A percentile compares a stretch with the other conserved stretches of the same genome.
These are phyloP conservation scores for Cicer chorassanicum DNA, from an alignment of 306 rosid species.

Conservation along the genomic window DNA sequence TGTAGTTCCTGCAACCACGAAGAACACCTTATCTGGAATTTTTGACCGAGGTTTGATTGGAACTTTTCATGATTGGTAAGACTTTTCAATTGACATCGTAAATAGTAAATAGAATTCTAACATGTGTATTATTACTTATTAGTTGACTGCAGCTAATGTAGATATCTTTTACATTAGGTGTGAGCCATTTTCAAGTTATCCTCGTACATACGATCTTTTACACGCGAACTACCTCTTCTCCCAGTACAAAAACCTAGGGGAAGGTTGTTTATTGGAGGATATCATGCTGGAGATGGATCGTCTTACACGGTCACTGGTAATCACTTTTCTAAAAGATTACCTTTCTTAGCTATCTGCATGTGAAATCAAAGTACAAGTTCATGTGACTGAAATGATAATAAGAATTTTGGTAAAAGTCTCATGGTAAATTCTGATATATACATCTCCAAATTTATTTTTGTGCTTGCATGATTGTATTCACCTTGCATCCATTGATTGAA, in stretches of 20 bases:
- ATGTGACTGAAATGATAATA: slow-evolving; percentile 23
- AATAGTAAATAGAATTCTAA: neutral
- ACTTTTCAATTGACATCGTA: slow-evolving; percentile 19
- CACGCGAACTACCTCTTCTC: slow-evolving; percentile 82
- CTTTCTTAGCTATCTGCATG: slow-evolving; percentile 23
- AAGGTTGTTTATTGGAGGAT: slow-evolving; percentile 79
- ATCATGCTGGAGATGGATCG: slow-evolving; percentile 97
- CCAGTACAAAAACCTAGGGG: slow-evolving; percentile 60
- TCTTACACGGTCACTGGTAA: slow-evolving; percentile 81
- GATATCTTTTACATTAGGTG: slow-evolving; percentile 64
- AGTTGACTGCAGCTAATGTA: slow-evolving; percentile 42
- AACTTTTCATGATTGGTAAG: slow-evolving; percentile 89
- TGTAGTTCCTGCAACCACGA: slow-evolving; percentile 75
- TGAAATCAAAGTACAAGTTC: slow-evolving; percentile 33
- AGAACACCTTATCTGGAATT: slow-evolving; percentile 81
- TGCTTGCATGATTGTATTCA: slow-evolving; percentile 18
- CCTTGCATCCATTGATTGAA: slow-evolving; percentile 21
- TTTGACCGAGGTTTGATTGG: slow-evolving; percentile 82
- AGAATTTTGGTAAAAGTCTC: neutral
- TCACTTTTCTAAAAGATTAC: slow-evolving; percentile 13
- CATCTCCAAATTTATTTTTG: neutral
- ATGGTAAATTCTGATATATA: slow-evolving; percentile 2
- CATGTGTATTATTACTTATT: neutral
- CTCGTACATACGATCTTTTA: slow-evolving; percentile 84
- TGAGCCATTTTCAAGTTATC: slow-evolving; percentile 92